These are phyloP conservation scores for Liquidambar formosana DNA, from an alignment of 164 flowering plant genomes.

Conservation along the genomic window DNA sequence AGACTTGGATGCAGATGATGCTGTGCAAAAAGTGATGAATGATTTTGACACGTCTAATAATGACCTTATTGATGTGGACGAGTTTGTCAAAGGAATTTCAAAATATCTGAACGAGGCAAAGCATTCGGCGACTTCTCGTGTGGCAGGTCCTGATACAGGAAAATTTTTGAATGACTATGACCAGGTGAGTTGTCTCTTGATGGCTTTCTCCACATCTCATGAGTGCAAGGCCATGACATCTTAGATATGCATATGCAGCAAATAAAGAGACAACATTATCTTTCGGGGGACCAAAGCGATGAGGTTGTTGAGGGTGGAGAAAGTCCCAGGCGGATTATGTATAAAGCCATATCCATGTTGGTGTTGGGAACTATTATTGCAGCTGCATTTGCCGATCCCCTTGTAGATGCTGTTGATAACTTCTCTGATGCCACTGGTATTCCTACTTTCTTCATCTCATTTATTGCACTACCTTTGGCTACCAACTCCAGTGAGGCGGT, in stretches of 20 bases:
- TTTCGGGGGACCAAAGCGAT: constrained; percentile 49
- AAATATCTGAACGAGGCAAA: constrained; percentile 64
- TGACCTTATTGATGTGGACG: constrained; percentile 32
- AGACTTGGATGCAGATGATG: constrained; percentile 59
- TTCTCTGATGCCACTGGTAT: constrained; percentile 77
- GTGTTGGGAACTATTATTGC: constrained; percentile 71
- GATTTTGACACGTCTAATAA: constrained; percentile 71
- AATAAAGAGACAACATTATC: constrained; percentile 49
- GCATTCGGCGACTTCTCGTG: constrained; percentile 24
- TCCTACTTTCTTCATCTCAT: constrained; percentile 91
- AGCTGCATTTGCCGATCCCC: constrained; percentile 85
- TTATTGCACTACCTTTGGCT: constrained; percentile 80
- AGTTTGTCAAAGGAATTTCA: constrained; percentile 58
- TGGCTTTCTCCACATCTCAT: neutral
- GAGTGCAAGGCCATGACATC: neutral
- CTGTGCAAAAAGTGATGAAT: constrained; percentile 50
- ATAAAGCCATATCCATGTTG: constrained; percentile 64
- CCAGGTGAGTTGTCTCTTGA: constrained; percentile 36
- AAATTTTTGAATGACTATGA: constrained; percentile 42
- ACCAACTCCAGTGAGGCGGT: constrained; percentile 94
- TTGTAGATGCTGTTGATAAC: constrained; percentile 79
- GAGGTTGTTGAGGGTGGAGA: constrained; percentile 50
- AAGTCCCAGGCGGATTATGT: constrained; percentile 32
- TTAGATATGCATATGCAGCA: constrained; percentile 35
- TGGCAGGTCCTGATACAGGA: constrained; percentile 31